Evolutionary conservation across 2,329 filamentous ascomycete species (phyloP).

Genomic region (Penicillium glabrum): DNA sequence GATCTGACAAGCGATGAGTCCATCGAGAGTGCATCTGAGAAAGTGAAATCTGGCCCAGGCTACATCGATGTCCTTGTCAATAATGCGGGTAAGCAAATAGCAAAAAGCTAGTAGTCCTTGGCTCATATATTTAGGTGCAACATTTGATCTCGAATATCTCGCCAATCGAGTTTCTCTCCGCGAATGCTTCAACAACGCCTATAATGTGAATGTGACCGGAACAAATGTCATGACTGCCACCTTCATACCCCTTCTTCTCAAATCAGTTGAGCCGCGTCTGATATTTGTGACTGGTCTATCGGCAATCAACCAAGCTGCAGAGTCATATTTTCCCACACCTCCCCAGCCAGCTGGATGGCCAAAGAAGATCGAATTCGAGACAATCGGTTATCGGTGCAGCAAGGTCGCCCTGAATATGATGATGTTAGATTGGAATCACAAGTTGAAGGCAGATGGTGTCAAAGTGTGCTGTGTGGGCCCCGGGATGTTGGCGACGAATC

Average conservation of each 20-base stretch:
- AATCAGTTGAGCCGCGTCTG: slow-evolving; percentile 47
- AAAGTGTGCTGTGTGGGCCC: slow-evolving; percentile 51
- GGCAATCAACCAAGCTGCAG: slow-evolving; percentile 4
- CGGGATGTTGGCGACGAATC: slow-evolving; percentile 47
- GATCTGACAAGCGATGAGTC: slow-evolving; percentile 12
- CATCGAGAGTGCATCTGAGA: slow-evolving; percentile 7
- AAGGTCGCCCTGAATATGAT: slow-evolving; percentile 53
- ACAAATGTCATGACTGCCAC: slow-evolving; percentile 47
- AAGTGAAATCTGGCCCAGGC: background rate
- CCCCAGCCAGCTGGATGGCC: slow-evolving; percentile 14
- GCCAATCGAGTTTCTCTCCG: slow-evolving; percentile 25
- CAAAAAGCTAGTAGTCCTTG: background rate
- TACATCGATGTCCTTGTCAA: slow-evolving; percentile 9
- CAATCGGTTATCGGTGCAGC: slow-evolving; percentile 23
- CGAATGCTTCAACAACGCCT: slow-evolving; percentile 48
- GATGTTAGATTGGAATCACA: slow-evolving; percentile 49
- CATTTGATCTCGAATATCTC: slow-evolving; percentile 12
- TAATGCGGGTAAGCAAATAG: slow-evolving; percentile 8
- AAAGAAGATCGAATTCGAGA: slow-evolving; percentile 12
- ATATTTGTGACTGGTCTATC: slow-evolving; percentile 18
- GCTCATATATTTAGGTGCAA: background rate
- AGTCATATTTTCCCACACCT: slow-evolving; percentile 11
- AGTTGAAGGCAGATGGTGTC: slow-evolving; percentile 45
- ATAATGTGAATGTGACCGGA: slow-evolving; percentile 53
- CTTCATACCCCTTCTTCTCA: slow-evolving; percentile 55